Evolutionary conservation across 163 green algal genomes (phyloP).

Genomic region (Coccomyxa subellipsoidea): DNA sequence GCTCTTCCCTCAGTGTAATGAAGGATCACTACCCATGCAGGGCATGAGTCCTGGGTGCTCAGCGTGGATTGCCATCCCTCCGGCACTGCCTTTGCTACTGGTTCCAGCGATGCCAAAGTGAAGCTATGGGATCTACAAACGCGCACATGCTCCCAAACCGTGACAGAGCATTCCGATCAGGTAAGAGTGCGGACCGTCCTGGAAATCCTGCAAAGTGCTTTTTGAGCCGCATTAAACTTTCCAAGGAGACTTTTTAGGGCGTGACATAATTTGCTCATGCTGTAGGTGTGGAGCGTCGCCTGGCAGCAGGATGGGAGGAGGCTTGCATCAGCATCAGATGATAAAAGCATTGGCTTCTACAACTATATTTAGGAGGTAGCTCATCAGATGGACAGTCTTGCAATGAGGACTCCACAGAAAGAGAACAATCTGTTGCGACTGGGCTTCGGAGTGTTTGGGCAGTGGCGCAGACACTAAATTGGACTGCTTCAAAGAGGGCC

Average conservation of each 20-base stretch:
- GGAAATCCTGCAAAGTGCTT: too few relatives aligned
- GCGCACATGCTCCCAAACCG: constrained; percentile 67
- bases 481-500: too few relatives aligned
- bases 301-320: constrained; percentile 65
- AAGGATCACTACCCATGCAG: constrained; percentile 50
- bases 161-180: constrained; percentile 79
- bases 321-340: constrained; percentile 70
- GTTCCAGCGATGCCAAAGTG: constrained; percentile 77
- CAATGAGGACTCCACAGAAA: too few relatives aligned
- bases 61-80: constrained; percentile 71
- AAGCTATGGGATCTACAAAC: constrained; percentile 87
- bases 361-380: background rate
- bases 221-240: too few relatives aligned
- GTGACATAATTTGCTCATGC: background rate
- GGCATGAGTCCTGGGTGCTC: constrained; percentile 91
- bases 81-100: constrained; percentile 64
- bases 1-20: too few relatives aligned
- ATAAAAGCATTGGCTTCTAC: constrained; percentile 64
- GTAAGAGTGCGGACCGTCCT: constrained; percentile 27
- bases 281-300: constrained; percentile 77
- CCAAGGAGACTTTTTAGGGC: too few relatives aligned
- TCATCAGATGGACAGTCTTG: background rate
- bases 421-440: too few relatives aligned
- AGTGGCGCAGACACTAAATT: too few relatives aligned
- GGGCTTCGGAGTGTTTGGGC: too few relatives aligned